These are phyloP conservation scores for Beauveria medogensis DNA, from an alignment of 2,329 filamentous ascomycete genomes.

Conservation along the genomic window DNA sequence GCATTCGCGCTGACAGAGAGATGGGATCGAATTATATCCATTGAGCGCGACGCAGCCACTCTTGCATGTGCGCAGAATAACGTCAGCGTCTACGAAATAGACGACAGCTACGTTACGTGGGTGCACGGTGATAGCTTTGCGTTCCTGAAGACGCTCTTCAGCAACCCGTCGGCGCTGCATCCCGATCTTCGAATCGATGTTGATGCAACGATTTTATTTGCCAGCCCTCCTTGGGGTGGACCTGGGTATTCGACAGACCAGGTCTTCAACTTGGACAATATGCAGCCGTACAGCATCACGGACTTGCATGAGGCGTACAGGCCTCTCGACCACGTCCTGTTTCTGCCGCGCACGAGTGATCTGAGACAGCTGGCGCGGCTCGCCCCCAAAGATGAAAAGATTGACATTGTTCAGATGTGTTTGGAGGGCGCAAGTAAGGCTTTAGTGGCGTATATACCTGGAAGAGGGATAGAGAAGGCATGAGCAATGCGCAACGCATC, in stretches of 20 bases:
- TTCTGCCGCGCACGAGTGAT: constrained; percentile 78
- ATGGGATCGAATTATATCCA: constrained; percentile 78
- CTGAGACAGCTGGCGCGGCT: constrained; percentile 65
- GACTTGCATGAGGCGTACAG: constrained; percentile 56
- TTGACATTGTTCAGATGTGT: constrained; percentile 82
- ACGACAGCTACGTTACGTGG: constrained; percentile 67
- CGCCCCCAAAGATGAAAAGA: constrained; percentile 42
- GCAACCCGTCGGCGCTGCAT: constrained; percentile 28
- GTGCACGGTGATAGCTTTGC: constrained; percentile 81
- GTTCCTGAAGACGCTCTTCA: constrained; percentile 44
- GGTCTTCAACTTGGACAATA: constrained; percentile 74
- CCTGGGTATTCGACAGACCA: constrained; percentile 48
- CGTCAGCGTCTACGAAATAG: constrained; percentile 74
- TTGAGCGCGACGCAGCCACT: constrained; percentile 74
- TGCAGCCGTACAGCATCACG: constrained; percentile 76
- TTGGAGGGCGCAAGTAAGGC: constrained; percentile 85
- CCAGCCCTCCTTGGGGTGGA: constrained; percentile 54
- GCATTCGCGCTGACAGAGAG: constrained; percentile 77
- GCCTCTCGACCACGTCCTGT: constrained; percentile 59
- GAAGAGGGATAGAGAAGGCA: constrained; percentile 3
- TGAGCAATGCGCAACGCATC: neutral
- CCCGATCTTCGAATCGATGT: constrained; percentile 33
- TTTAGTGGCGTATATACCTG: constrained; percentile 54
- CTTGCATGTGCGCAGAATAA: constrained; percentile 91
- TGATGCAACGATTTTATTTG: constrained; percentile 41